phyloP scores from a whole-genome alignment of 495 filamentous ascomycete species.

The Ramalina peruviana region DNA sequence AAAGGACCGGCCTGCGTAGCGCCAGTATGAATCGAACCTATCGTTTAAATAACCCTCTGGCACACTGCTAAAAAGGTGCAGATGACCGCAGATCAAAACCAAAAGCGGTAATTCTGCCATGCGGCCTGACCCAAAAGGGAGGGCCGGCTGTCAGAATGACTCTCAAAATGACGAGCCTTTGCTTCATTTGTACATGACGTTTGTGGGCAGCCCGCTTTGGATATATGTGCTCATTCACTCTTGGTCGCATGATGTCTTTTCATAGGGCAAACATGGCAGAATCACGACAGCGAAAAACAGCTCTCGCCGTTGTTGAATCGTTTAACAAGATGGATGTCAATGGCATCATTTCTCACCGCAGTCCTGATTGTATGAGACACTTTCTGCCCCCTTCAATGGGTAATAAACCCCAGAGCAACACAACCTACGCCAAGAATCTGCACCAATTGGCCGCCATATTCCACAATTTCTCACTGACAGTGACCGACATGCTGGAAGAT shows the following conservation, averaged over 20 bases:
- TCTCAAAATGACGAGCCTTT: conserved; percentile 11
- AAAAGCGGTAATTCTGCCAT: not conserved
- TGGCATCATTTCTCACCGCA: conserved; percentile 12
- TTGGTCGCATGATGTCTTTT: no score
- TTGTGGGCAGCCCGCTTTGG: no score
- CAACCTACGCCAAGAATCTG: conserved; percentile 8
- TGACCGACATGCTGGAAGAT: conserved; percentile 16
- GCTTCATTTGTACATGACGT: no score
- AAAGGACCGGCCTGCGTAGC: no score
- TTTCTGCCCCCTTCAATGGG: conserved; percentile 12
- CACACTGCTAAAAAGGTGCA: not conserved
- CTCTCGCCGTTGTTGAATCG: conserved; percentile 12
- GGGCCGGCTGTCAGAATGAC: not conserved
- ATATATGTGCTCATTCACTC: no score
- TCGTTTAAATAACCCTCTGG: no score
- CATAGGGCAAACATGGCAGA: conserved; percentile 5
- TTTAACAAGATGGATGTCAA: conserved; percentile 19
- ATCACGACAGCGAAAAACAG: conserved; percentile 11
- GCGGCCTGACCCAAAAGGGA: not conserved
- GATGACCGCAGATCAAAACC: not conserved
- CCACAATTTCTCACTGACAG: conserved; percentile 14
- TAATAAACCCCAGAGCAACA: conserved; percentile 8
- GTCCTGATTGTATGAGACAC: conserved; percentile 11
- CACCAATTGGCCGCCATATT: conserved; percentile 8
- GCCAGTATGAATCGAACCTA: no score